Percentiles rank a stretch among this genome's conserved stretches.
Evolutionary conservation across 164 flowering plant genomes (phyloP).

Genomic region (Taxillus chinensis): DNA sequence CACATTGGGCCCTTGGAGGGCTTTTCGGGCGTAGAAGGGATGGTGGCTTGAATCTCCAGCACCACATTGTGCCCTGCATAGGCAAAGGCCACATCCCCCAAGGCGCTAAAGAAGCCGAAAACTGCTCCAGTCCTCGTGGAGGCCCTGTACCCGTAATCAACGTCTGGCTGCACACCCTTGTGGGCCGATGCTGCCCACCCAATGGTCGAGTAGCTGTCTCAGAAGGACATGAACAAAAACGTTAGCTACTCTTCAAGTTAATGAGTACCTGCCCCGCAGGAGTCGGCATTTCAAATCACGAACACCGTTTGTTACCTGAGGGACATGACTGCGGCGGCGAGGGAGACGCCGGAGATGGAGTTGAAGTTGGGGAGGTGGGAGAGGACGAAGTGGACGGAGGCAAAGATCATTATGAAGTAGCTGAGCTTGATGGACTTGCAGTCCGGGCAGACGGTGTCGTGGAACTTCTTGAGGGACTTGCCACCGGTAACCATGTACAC

Average conservation of each 20-base stretch:
- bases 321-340: slow-evolving; percentile 6
- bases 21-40: slow-evolving; percentile 7
- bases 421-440: slow-evolving; percentile 6
- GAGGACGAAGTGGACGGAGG: slow-evolving; percentile 5
- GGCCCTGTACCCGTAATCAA: slow-evolving; percentile 3
- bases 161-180: background rate
- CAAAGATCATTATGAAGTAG: slow-evolving; percentile 7
- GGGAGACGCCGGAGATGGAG: slow-evolving; percentile 6
- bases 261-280: background rate
- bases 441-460: slow-evolving; percentile 1
- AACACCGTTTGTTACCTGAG: background rate
- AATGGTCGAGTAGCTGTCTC: slow-evolving; percentile 2
- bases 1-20: slow-evolving; percentile 6
- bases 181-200: background rate
- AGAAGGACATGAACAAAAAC: background rate
- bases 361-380: slow-evolving; percentile 8
- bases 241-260: background rate
- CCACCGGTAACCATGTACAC: slow-evolving; percentile 8
- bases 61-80: slow-evolving; percentile 6
- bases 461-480: slow-evolving; percentile 5
- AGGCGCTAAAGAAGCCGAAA: slow-evolving; percentile 1
- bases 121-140: background rate
- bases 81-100: slow-evolving; percentile 7
- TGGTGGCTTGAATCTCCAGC: slow-evolving; percentile 4
- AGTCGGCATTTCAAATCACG: background rate